Conservation (phyloP, 2,329 filamentous ascomycete species). For the Daldinia sp. region DNA sequence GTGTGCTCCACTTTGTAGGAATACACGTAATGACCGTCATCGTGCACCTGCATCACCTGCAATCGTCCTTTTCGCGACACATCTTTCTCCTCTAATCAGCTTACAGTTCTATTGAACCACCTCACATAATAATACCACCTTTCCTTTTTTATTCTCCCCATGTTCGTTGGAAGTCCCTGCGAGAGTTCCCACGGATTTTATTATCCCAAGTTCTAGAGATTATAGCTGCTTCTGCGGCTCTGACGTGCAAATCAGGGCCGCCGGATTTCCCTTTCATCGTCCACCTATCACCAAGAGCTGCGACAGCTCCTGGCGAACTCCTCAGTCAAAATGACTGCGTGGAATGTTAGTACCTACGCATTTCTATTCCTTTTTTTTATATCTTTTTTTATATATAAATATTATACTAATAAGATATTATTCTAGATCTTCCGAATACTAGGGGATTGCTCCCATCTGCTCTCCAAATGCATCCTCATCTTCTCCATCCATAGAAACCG, state of each 20-base stretch:
- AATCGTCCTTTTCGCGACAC: slow-evolving; percentile 28
- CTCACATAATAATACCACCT: slow-evolving; percentile 16
- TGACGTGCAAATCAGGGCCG: slow-evolving; percentile 35
- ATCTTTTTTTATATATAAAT: not conserved
- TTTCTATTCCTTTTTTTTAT: too few relatives aligned
- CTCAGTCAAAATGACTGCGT: slow-evolving; percentile 41
- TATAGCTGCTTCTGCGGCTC: slow-evolving; percentile 30
- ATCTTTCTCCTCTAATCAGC: slow-evolving; percentile 20
- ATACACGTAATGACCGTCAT: slow-evolving; percentile 33
- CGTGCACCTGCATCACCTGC: not conserved
- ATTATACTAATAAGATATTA: slow-evolving; percentile 2
- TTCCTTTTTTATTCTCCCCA: not conserved
- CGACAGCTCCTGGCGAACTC: slow-evolving; percentile 23
- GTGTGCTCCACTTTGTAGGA: slow-evolving; percentile 11
- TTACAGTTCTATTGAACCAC: slow-evolving; percentile 18
- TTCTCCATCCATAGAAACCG: slow-evolving; percentile 88
- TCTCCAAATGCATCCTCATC: slow-evolving; percentile 90
- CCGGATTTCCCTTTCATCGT: slow-evolving; percentile 11
- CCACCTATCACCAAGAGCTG: slow-evolving; percentile 14
- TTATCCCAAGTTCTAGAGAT: not conserved
- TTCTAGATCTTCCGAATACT: slow-evolving; percentile 74
- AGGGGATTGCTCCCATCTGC: slow-evolving; percentile 84
- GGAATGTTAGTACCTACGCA: slow-evolving; percentile 42
- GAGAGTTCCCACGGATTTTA: not conserved
- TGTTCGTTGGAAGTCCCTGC: not conserved